Evolutionary conservation across 2,329 filamentous ascomycete species (phyloP).

Genomic region (Penicillium nordicum): DNA sequence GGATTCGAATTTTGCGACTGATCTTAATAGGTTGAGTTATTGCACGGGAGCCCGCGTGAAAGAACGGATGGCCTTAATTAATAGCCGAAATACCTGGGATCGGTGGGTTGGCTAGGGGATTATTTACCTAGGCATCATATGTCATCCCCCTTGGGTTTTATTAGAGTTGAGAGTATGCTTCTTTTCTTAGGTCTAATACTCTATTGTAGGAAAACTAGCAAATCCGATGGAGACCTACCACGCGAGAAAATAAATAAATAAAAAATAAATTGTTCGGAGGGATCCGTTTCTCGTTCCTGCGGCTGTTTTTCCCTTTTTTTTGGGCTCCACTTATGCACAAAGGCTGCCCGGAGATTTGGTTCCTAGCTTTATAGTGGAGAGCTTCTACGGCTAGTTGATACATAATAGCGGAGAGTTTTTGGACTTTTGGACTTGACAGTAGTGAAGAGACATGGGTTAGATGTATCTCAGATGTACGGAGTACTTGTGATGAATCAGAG

Average conservation of each 20-base stretch:
- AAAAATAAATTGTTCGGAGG: slow-evolving; percentile 25
- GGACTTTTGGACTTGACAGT: slow-evolving; percentile 13
- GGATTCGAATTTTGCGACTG: slow-evolving; percentile 8
- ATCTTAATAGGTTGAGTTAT: slow-evolving; percentile 7
- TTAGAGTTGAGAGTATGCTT: slow-evolving; percentile 2
- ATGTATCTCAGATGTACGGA: slow-evolving; percentile 18
- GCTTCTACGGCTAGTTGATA: slow-evolving; percentile 7
- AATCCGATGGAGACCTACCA: slow-evolving; percentile 23
- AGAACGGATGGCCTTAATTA: slow-evolving; percentile 17
- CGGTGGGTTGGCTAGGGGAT: slow-evolving; percentile 9
- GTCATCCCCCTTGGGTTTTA: slow-evolving; percentile 7
- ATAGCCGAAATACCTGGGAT: neutral
- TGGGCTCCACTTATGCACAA: slow-evolving; percentile 27
- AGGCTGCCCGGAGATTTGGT: slow-evolving; percentile 32
- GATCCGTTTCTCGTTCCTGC: slow-evolving; percentile 31
- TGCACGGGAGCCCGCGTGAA: slow-evolving; percentile 14
- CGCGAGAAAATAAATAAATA: slow-evolving; percentile 15
- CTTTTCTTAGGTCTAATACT: neutral
- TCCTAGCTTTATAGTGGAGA: slow-evolving; percentile 27
- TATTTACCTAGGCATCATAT: slow-evolving; percentile 22
- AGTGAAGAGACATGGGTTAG: neutral
- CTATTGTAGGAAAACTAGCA: neutral
- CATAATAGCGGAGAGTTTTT: slow-evolving; percentile 1
- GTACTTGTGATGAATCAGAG: slow-evolving; percentile 22
- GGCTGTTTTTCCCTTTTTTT: slow-evolving; percentile 23